These are phyloP conservation scores for Metschnikowia baotianmanensis DNA, from an alignment of 805 yeast species.

Conservation along the genomic window DNA sequence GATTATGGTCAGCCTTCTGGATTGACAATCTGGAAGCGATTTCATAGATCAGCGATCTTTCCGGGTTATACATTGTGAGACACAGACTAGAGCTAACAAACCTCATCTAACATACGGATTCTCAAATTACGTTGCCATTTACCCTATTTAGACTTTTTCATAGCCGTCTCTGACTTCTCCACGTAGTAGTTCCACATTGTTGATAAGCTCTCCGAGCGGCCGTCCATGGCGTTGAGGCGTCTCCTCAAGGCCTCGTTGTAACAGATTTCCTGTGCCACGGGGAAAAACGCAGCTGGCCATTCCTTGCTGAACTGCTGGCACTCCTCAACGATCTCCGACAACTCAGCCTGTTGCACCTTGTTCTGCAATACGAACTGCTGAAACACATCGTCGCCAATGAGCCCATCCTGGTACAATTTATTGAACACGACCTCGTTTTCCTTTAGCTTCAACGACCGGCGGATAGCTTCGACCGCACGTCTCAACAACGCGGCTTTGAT, in stretches of 20 bases:
- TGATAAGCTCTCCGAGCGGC: constrained; percentile 32
- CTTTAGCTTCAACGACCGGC: constrained; percentile 77
- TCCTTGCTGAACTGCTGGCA: constrained; percentile 72
- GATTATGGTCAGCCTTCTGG: no score
- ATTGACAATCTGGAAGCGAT: no score
- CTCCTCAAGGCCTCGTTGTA: constrained; percentile 89
- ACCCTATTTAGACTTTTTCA: constrained; percentile 6
- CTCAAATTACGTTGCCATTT: neutral
- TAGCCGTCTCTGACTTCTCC: constrained; percentile 15
- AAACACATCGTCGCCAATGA: constrained; percentile 86
- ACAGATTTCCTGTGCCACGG: constrained; percentile 82
- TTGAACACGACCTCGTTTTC: constrained; percentile 72
- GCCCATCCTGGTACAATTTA: constrained; percentile 78
- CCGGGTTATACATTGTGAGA: no score
- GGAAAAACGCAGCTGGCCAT: constrained; percentile 77
- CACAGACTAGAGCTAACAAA: neutral
- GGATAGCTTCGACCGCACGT: constrained; percentile 79
- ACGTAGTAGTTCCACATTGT: constrained; percentile 36
- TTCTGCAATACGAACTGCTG: constrained; percentile 75
- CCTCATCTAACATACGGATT: neutral
- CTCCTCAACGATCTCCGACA: constrained; percentile 71
- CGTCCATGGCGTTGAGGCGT: constrained; percentile 52
- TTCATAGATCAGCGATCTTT: no score
- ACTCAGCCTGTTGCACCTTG: constrained; percentile 77
- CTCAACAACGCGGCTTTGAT: constrained; percentile 58